Conservation (phyloP, 1,139 yeast genomes). For the Debaryomyces fabryi region DNA sequence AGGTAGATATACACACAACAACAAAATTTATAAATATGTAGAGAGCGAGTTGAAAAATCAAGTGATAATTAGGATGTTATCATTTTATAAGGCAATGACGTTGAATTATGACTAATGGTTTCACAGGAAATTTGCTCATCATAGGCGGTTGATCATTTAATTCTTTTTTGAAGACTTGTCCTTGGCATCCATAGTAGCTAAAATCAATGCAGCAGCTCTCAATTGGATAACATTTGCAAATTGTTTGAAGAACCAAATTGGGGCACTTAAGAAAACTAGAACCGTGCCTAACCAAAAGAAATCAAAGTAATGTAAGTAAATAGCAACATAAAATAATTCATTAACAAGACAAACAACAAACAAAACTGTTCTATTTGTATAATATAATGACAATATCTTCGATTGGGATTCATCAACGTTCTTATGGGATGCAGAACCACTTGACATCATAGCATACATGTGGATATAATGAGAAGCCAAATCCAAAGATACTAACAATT, state of each 20-base stretch:
- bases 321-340: constrained; percentile 88
- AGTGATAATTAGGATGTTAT: background rate
- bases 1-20: constrained; percentile 3
- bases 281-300: constrained; percentile 70
- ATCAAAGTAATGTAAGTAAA: constrained; percentile 74
- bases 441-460: constrained; percentile 90
- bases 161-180: constrained; percentile 36
- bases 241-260: constrained; percentile 91
- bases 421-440: constrained; percentile 85
- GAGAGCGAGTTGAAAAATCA: background rate
- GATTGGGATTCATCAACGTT: constrained; percentile 72
- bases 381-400: constrained; percentile 78
- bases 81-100: background rate
- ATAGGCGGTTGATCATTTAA: background rate
- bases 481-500: constrained; percentile 81
- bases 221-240: constrained; percentile 87
- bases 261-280: constrained; percentile 67
- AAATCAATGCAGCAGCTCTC: constrained; percentile 76
- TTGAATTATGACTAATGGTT: background rate
- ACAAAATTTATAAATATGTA: constrained; percentile 5
- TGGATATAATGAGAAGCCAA: constrained; percentile 97
- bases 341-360: constrained; percentile 90
- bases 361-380: constrained; percentile 80
- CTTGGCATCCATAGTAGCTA: constrained; percentile 81
- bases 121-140: background rate